These are phyloP conservation scores for Pseudocercospora macadamiae DNA, from an alignment of 2,329 filamentous ascomycete genomes.

Conservation along the genomic window DNA sequence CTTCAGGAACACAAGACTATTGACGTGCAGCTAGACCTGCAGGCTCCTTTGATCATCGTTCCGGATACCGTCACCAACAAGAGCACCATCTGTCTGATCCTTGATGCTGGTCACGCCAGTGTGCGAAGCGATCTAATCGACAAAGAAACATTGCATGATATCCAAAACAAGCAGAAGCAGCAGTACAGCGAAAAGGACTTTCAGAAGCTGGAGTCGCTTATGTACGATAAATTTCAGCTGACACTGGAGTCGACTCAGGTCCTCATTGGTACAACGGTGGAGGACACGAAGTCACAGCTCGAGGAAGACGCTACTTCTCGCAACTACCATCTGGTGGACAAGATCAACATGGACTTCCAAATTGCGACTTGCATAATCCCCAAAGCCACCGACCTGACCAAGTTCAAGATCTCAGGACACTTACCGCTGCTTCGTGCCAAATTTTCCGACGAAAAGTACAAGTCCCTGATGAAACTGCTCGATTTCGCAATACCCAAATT, in stretches of 20 bases:
- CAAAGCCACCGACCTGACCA: conserved; percentile 89
- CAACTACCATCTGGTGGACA: conserved; percentile 86
- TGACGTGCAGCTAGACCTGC: conserved; percentile 92
- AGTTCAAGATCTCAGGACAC: conserved; percentile 87
- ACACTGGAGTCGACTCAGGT: conserved; percentile 94
- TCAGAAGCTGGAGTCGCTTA: conserved; percentile 81
- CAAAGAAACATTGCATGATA: conserved; percentile 82
- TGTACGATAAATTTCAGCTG: conserved; percentile 97
- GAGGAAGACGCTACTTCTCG: conserved; percentile 65
- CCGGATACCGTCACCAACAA: conserved; percentile 86
- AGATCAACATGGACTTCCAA: conserved; percentile 95
- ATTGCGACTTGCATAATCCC: conserved; percentile 97
- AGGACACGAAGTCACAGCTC: conserved; percentile 83
- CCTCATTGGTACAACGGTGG: conserved; percentile 89
- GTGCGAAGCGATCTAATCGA: conserved; percentile 94
- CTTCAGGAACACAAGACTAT: conserved; percentile 97
- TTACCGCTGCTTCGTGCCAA: conserved; percentile 89
- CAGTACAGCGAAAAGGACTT: conserved; percentile 88
- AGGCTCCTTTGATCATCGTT: conserved; percentile 93
- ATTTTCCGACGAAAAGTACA: conserved; percentile 94
- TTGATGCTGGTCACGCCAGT: conserved; percentile 95
- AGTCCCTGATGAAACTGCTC: conserved; percentile 92
- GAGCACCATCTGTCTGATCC: conserved; percentile 82
- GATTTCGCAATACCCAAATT: conserved; percentile 93
- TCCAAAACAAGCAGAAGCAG: conserved; percentile 87